Percentiles rank a stretch among this genome's conserved stretches.
phyloP scores from a whole-genome alignment of 108 stramenopile species.

The Phaeodactylum tricornutum region DNA sequence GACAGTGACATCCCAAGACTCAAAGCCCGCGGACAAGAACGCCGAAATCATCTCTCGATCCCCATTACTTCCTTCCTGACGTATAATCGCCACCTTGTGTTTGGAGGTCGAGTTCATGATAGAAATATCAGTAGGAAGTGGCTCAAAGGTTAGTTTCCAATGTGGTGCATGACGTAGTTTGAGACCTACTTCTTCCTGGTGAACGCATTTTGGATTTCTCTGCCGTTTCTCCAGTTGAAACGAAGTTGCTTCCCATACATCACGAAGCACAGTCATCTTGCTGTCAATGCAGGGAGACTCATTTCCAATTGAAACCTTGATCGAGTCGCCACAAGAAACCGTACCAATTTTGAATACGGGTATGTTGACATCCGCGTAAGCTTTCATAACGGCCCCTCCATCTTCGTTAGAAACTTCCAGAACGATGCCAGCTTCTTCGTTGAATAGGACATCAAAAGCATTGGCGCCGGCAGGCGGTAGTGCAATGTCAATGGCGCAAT shows the following conservation, averaged over 20 bases:
- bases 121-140: constrained; percentile 47
- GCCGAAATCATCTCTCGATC: constrained; percentile 98
- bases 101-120: constrained; percentile 54
- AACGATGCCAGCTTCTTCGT: constrained; percentile 94
- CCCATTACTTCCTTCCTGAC: constrained; percentile 98
- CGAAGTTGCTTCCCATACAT: constrained; percentile 98
- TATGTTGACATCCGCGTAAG: constrained; percentile 61
- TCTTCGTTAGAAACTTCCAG: constrained; percentile 68
- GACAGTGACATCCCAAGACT: constrained; percentile 95
- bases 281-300: constrained; percentile 56
- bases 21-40: constrained; percentile 92
- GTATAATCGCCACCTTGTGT: constrained; percentile 92
- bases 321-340: constrained; percentile 61
- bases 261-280: constrained; percentile 85
- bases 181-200: constrained; percentile 82
- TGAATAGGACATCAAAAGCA: constrained; percentile 83
- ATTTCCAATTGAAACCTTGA: constrained; percentile 79
- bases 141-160: constrained; percentile 79
- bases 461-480: constrained; percentile 57
- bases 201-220: constrained; percentile 88
- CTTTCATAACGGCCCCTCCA: constrained; percentile 44
- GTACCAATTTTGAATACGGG: constrained; percentile 69
- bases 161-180: constrained; percentile 68
- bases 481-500: constrained; percentile 85
- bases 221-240: constrained; percentile 93